Base-by-base conservation (phyloP, 805 yeast genomes). In the Pichia cephalocereana region DNA sequence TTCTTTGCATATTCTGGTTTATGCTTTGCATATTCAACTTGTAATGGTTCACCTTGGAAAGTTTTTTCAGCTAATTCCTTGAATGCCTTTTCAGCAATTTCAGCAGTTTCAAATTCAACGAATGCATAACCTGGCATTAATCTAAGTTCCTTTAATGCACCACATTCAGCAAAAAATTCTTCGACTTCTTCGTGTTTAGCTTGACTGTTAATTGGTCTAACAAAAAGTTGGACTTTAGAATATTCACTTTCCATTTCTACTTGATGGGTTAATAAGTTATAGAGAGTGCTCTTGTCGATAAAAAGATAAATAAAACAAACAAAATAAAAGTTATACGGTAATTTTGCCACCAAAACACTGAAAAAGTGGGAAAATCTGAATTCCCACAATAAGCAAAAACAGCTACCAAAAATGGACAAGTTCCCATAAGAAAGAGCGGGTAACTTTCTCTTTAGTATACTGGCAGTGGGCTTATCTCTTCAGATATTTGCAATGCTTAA, bases 121-220 rank as follows among this genome's bases (percentile, higher is more conserved):
- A 87, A 90, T 27, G 95, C 97, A 61, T 81, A 86, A 40, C 96
- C 96, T 59, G 84, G 82, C 75, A 82, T 74, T 56, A 84, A 67
- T 63, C 80, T 80, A 46, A 83, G 79, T 60, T 82, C 88, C 52
- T 74, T 71, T 58, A 85, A 69, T 44, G 83, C 76, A 57, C 91
- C 95, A 52, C 74, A 74, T 48, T 79, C 75, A 19, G 79, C 64
- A 62, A 85, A 84, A 62, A 80, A 80, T 50, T 78, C 86, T 67
- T 82, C 82, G 47, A 85, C 68, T 59, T 82, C 86, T 52, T 81
- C 63, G 43, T 59, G 65, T 37, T 62, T 59, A 38, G 60, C 63
- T n/a, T 63, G 63, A 28, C 65, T 65, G 48, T 66, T 65, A 34
- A 67, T 60, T 9, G 71, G 71, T 56, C 70, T 64, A 38, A 67